Evolutionary conservation across 2,329 filamentous ascomycete genomes (phyloP).

Genomic region (Neopestalotiopsis sp.): DNA sequence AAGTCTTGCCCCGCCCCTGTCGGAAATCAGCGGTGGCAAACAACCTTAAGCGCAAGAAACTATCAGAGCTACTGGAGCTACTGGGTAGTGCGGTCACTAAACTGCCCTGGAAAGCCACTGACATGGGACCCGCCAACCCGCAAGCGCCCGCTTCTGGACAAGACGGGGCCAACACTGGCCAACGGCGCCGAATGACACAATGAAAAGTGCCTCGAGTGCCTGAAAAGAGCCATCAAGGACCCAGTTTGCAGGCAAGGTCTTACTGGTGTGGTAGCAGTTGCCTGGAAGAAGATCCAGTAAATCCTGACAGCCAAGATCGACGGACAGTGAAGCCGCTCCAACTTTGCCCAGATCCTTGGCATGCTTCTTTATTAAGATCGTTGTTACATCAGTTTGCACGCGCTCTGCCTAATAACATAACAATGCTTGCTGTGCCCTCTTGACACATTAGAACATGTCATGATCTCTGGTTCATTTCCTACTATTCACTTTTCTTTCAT

Average conservation of each 20-base stretch:
- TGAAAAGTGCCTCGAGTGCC: too few species aligned
- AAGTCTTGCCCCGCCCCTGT: not conserved
- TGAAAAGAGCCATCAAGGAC: not conserved
- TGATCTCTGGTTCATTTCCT: too few species aligned
- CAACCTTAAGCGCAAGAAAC: not conserved
- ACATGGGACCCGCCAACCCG: not conserved
- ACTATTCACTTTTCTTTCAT: too few species aligned
- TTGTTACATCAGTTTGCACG: not conserved
- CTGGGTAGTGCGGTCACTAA: not conserved
- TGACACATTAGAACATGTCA: too few species aligned
- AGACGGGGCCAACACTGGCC: not conserved
- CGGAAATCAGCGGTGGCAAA: not conserved
- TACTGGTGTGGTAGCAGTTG: not conserved
- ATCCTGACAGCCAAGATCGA: not conserved
- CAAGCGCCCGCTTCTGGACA: not conserved
- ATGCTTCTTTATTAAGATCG: constrained; percentile 1
- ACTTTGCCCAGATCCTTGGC: constrained; percentile 1
- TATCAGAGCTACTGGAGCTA: not conserved
- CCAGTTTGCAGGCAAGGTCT: not conserved
- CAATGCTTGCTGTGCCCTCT: not conserved
- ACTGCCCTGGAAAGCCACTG: not conserved
- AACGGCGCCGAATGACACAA: too few species aligned
- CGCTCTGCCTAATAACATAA: not conserved
- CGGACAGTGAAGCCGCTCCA: not conserved
- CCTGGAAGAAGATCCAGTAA: not conserved